Evolutionary conservation across 768 basidiomycete species (phyloP), one percentile per base, ranked within the genome.

Genomic region (Fomitopsis serialis): DNA sequence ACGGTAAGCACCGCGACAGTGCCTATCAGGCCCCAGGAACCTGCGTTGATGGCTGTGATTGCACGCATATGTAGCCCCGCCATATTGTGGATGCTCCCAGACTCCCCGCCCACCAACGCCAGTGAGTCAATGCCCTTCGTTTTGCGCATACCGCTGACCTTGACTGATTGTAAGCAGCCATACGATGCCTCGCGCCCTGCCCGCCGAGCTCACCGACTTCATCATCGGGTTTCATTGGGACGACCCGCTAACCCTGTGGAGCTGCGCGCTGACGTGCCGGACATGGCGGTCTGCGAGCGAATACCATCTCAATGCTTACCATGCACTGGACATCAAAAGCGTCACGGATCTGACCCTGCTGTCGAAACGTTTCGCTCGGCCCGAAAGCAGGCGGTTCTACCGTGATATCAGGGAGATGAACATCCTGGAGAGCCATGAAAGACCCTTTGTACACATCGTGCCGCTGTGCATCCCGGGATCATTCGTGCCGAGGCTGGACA

Each of bases 141-240:
- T n/a, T n/a, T n/a, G n/a, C n/a, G n/a, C n/a, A n/a, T n/a, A n/a
- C n/a, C n/a, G n/a, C n/a, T n/a, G n/a, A n/a, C n/a, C n/a, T n/a
- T n/a, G n/a, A n/a, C n/a, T n/a, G n/a, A n/a, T n/a, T n/a, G n/a
- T n/a, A n/a, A n/a, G n/a, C n/a, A n/a, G n/a, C n/a, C n/a, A n/a
- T n/a, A n/a, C n/a, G n/a, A 46, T 52, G 51, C 22, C 51, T 42
- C 19, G 17, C 12, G 44, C 37, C n/a, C 58, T 66, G 42, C 65
- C 65, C 4, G 59, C 59, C 11, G 66, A 67, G 61, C 61, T 67
- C 51, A 52, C 56, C 29, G 64, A 66, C 52, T 54, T 60, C 58
- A 57, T 62, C 36, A 61, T 67, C 52, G 66, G 66, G 57, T 57
- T 63, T 52, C 60, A 66, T 29, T 63, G 62, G 61, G 61, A 66